Evolutionary conservation across 257 asterid species (phyloP).

Genomic region (Solanum chilense): DNA sequence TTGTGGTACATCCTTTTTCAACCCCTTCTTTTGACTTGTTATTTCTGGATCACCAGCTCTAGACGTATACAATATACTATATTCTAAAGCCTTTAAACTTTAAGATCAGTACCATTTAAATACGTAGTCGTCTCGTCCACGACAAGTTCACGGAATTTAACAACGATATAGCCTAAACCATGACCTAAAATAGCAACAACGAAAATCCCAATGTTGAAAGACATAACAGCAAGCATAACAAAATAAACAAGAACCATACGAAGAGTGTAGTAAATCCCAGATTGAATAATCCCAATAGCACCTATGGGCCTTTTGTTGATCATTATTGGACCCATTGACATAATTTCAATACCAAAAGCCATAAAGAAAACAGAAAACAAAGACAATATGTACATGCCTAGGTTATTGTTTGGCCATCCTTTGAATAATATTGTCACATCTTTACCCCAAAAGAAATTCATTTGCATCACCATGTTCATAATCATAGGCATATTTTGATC

Average conservation of each 20-base stretch:
- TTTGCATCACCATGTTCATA: conserved; percentile 21
- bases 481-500: background rate
- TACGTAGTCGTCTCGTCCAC: background rate
- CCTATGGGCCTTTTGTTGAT: conserved; percentile 8
- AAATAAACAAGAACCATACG: conserved; percentile 59
- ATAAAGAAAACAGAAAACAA: conserved; percentile 32
- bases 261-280: conserved; percentile 24
- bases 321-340: conserved; percentile 17
- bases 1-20: background rate
- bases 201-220: conserved; percentile 58
- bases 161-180: conserved; percentile 24
- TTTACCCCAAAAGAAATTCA: conserved; percentile 33
- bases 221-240: conserved; percentile 74
- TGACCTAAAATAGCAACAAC: conserved; percentile 54
- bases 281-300: conserved; percentile 12
- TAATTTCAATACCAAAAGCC: conserved; percentile 27
- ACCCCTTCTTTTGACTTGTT: background rate
- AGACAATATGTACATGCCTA: conserved; percentile 49
- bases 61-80: background rate
- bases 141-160: conserved; percentile 19
- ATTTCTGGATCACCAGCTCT: background rate
- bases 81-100: background rate
- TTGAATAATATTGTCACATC: conserved; percentile 14
- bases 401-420: conserved; percentile 31
- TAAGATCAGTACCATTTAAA: too few species aligned